phyloP scores from a whole-genome alignment of 192 early-diverging fungal species.

The Entomortierella beljakovae region DNA sequence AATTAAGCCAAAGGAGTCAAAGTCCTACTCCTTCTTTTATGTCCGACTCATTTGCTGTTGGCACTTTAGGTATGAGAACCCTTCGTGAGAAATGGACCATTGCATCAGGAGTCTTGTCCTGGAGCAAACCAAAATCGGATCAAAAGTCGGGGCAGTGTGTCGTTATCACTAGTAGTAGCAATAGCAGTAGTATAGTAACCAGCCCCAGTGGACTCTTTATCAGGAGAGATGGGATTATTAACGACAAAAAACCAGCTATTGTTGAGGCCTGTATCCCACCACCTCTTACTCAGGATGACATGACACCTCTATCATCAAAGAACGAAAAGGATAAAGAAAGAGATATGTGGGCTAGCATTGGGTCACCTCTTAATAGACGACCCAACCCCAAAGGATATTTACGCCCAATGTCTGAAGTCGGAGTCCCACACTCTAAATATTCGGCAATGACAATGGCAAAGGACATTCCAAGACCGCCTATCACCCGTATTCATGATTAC shows the following conservation, averaged over 20 bases:
- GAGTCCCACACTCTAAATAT: slow-evolving; percentile 16
- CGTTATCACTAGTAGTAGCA: neutral
- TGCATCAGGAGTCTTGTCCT: slow-evolving; percentile 41
- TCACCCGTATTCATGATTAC: slow-evolving; percentile 41
- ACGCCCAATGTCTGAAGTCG: slow-evolving; percentile 46
- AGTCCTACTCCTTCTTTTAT: slow-evolving; percentile 48
- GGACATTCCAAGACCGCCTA: slow-evolving; percentile 47
- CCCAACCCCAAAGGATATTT: neutral
- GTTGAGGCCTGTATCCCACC: slow-evolving; percentile 37
- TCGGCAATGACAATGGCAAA: slow-evolving; percentile 28
- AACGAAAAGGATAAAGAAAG: slow-evolving; percentile 5
- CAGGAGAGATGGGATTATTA: slow-evolving; percentile 33
- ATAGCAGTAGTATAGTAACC: slow-evolving; percentile 28
- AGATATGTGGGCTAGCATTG: slow-evolving; percentile 17
- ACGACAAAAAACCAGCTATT: slow-evolving; percentile 45
- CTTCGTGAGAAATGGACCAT: slow-evolving; percentile 45
- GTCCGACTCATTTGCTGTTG: slow-evolving; percentile 33
- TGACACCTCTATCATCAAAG: slow-evolving; percentile 3
- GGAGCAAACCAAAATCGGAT: slow-evolving; percentile 20
- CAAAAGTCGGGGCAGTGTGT: slow-evolving; percentile 8
- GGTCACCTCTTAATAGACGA: slow-evolving; percentile 12
- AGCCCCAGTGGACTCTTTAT: slow-evolving; percentile 47
- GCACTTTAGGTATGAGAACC: slow-evolving; percentile 41
- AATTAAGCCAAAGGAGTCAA: slow-evolving; percentile 8
- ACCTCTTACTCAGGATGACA: slow-evolving; percentile 2